A percentile compares a stretch with the other conserved stretches of the same genome.
These are phyloP conservation scores for Cordyceps pruinosa DNA, from an alignment of 2,329 filamentous ascomycete species.

Conservation along the genomic window DNA sequence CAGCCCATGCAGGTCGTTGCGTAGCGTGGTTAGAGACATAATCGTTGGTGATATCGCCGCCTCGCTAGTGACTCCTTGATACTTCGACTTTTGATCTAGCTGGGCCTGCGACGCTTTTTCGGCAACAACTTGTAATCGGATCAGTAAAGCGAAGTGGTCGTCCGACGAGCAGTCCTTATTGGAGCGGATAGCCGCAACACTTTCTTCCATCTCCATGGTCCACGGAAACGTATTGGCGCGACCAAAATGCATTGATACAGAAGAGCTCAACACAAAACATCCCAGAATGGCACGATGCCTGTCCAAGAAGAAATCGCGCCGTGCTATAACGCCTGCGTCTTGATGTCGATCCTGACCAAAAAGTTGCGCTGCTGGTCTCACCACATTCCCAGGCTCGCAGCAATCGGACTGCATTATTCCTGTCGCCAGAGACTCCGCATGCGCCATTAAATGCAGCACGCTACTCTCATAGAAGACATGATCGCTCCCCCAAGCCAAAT, in stretches of 20 bases:
- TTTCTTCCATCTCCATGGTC: background rate
- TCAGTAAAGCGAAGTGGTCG: background rate
- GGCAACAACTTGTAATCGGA: background rate
- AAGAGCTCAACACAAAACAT: background rate
- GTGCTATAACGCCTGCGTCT: background rate
- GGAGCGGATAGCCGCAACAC: background rate
- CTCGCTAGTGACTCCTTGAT: background rate
- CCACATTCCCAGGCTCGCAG: background rate
- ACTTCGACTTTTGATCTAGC: background rate
- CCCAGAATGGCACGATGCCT: background rate
- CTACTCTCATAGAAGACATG: background rate
- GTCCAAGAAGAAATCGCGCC: background rate
- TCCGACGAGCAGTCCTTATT: background rate
- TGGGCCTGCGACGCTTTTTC: background rate
- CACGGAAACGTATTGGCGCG: background rate
- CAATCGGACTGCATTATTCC: background rate
- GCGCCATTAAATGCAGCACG: background rate
- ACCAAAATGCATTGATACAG: background rate
- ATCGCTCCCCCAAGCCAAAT: background rate
- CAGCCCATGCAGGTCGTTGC: background rate
- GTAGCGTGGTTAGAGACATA: background rate
- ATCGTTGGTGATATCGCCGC: background rate
- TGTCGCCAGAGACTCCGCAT: background rate
- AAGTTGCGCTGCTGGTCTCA: background rate
- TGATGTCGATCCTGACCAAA: background rate